These are phyloP conservation scores for Bacidia rubella DNA, from an alignment of 495 filamentous ascomycete genomes.

Conservation along the genomic window DNA sequence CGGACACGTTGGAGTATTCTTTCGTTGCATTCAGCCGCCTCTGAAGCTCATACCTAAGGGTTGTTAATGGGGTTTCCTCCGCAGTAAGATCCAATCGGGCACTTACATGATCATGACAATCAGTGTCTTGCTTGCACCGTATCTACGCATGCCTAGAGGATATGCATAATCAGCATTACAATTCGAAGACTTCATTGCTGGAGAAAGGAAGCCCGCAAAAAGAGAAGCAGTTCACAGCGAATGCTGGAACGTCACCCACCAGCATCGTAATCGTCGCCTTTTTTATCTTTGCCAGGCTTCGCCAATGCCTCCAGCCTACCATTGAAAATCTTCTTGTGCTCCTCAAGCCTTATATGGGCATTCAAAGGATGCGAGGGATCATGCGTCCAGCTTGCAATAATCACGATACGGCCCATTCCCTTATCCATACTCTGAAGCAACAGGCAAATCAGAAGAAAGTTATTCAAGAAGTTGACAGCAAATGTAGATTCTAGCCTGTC, in stretches of 20 bases:
- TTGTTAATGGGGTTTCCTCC: too few relatives aligned
- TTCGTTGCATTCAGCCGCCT: not conserved
- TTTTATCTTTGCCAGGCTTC: not conserved
- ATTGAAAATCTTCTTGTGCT: constrained; percentile 5
- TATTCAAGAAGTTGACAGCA: not conserved
- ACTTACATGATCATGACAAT: constrained; percentile 2
- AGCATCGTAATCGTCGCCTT: not conserved
- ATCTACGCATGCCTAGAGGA: not conserved
- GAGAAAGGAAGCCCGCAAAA: too few relatives aligned
- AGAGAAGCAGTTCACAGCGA: not conserved
- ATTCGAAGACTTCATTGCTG: not conserved
- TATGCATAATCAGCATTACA: not conserved
- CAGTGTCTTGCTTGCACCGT: constrained; percentile 4
- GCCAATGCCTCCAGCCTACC: not conserved
- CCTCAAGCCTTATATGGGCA: not conserved
- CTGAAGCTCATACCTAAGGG: constrained; percentile 2
- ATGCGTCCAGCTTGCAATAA: constrained; percentile 4
- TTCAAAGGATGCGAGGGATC: not conserved
- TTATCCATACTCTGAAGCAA: constrained; percentile 3
- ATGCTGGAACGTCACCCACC: not conserved
- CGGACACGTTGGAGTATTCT: not conserved
- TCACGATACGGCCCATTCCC: not conserved
- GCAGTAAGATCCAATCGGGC: too few relatives aligned
- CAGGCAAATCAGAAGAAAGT: not conserved
- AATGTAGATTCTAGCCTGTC: not conserved